Conservation (phyloP, 148 eudicot genomes). For the Agrostemma githago region DNA sequence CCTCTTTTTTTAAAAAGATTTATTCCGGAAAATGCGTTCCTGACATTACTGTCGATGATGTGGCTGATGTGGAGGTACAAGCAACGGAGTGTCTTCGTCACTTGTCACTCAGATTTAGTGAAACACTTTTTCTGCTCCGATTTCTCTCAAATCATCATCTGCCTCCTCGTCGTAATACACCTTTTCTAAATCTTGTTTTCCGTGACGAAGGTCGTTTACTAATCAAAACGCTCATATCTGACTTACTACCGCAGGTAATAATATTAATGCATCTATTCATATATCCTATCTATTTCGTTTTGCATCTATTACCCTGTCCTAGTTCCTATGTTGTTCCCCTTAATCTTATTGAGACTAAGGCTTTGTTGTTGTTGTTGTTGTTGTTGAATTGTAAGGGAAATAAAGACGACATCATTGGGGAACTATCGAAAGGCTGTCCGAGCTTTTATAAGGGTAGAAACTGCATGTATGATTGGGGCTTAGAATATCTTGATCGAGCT, state of each 20-base stretch:
- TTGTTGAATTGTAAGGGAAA: slow-evolving; percentile 70
- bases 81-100: slow-evolving; percentile 89
- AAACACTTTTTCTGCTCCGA: slow-evolving; percentile 79
- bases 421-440: slow-evolving; percentile 79
- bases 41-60: too few species aligned
- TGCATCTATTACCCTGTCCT: not conserved
- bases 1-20: too few species aligned
- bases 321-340: not conserved
- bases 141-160: slow-evolving; percentile 79
- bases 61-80: slow-evolving; percentile 52
- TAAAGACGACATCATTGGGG: slow-evolving; percentile 75
- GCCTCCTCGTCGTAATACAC: slow-evolving; percentile 34
- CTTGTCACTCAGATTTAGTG: slow-evolving; percentile 78
- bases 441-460: slow-evolving; percentile 91
- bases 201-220: slow-evolving; percentile 70
- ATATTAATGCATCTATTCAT: too few species aligned
- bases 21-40: too few species aligned
- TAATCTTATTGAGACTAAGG: not conserved
- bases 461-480: slow-evolving; percentile 83
- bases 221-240: slow-evolving; percentile 83
- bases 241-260: slow-evolving; percentile 89
- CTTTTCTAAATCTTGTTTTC: too few species aligned
- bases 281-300: not conserved
- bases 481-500: slow-evolving; percentile 92
- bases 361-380: not conserved